phyloP scores from a whole-genome alignment of 2,329 filamentous ascomycete genomes.

The Fusarium goolgardi region DNA sequence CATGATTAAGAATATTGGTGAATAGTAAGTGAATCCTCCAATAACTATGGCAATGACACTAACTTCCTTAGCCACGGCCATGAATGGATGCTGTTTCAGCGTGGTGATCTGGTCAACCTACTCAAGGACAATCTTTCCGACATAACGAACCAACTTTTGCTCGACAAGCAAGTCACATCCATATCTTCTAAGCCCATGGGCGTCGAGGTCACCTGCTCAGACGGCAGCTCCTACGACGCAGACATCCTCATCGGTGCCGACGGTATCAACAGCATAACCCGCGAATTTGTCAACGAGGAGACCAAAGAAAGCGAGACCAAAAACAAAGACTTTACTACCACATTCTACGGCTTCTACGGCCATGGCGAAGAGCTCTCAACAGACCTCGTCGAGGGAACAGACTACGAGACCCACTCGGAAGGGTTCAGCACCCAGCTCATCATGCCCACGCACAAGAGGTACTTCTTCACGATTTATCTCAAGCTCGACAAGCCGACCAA shows the following conservation, averaged over 20 bases:
- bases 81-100: conserved; percentile 35
- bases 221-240: conserved; percentile 15
- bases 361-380: conserved; percentile 3
- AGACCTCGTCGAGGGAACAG: conserved; percentile 6
- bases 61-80: conserved; percentile 19
- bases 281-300: conserved; percentile 10
- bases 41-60: background rate
- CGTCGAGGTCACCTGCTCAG: conserved; percentile 29
- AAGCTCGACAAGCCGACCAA: conserved; percentile 13
- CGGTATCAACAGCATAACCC: conserved; percentile 32
- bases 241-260: conserved; percentile 38
- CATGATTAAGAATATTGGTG: conserved; percentile 26
- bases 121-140: conserved; percentile 27
- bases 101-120: conserved; percentile 28
- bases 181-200: background rate
- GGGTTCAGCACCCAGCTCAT: conserved; percentile 27
- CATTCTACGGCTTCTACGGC: conserved; percentile 30
- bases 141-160: background rate
- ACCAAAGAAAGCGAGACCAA: background rate
- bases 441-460: conserved; percentile 19
- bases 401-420: conserved; percentile 20
- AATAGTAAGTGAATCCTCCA: conserved; percentile 3
- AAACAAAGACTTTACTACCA: conserved; percentile 13
- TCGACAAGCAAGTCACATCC: conserved; percentile 26
- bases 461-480: conserved; percentile 28